phyloP scores from a whole-genome alignment of 2,329 filamentous ascomycete species.

The Pseudogymnoascus sp. region DNA sequence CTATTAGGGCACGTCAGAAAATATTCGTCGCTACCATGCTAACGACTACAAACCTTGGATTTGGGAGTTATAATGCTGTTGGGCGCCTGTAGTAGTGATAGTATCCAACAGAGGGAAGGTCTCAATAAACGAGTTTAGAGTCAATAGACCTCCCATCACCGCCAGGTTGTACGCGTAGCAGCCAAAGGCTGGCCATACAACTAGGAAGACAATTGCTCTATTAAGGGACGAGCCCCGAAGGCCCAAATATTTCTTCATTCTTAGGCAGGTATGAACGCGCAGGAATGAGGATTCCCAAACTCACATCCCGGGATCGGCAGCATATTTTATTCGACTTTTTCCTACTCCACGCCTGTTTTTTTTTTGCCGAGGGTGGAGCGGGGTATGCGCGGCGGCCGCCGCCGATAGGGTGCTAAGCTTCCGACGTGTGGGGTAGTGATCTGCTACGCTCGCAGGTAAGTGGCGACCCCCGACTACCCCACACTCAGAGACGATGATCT shows the following conservation, averaged over 20 bases:
- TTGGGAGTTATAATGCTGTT: background rate
- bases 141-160: slow-evolving; percentile 27
- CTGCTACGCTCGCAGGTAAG: background rate
- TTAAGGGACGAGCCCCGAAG: slow-evolving; percentile 8
- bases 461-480: background rate
- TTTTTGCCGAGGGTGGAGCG: background rate
- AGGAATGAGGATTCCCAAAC: background rate
- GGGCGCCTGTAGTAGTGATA: slow-evolving; percentile 14
- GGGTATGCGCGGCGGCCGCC: background rate
- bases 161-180: slow-evolving; percentile 34
- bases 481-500: background rate
- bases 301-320: background rate
- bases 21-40: background rate
- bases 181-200: slow-evolving; percentile 36
- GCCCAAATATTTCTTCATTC: slow-evolving; percentile 6
- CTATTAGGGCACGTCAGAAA: slow-evolving; percentile 12
- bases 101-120: slow-evolving; percentile 33
- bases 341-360: background rate
- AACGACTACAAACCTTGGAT: background rate
- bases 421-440: background rate
- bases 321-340: background rate
- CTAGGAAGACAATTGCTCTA: slow-evolving; percentile 22
- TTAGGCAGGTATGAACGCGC: background rate
- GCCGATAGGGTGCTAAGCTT: background rate
- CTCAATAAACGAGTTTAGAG: slow-evolving; percentile 16